Conservation (phyloP, 2,329 filamentous ascomycete genomes). For the Claviceps africana region DNA sequence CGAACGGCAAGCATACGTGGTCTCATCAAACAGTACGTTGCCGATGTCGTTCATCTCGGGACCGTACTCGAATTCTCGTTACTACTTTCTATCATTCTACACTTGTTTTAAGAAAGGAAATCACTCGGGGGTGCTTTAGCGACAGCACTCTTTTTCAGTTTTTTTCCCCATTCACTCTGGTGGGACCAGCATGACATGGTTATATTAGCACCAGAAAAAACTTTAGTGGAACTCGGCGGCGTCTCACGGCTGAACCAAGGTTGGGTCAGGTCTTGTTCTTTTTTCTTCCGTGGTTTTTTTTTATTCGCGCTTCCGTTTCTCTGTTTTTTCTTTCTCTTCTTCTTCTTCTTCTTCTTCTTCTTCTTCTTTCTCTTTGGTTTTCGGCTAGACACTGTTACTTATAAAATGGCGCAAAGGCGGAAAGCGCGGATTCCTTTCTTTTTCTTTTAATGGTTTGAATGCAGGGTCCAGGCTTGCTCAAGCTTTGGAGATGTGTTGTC, state of each 20-base stretch:
- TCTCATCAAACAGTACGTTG: conserved; percentile 4
- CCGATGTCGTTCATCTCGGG: conserved; percentile 2
- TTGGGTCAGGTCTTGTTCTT: not conserved
- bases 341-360: not conserved
- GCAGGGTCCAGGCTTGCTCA: not conserved
- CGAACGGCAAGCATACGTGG: not conserved
- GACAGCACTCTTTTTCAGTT: not conserved
- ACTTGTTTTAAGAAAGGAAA: conserved; percentile 3
- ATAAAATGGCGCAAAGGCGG: conserved; percentile 2
- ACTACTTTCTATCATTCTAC: conserved; percentile 2
- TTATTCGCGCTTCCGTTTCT: not conserved
- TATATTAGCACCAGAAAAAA: not conserved
- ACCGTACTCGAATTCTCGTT: conserved; percentile 8
- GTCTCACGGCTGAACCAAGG: not conserved
- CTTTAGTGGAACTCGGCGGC: not conserved
- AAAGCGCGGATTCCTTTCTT: conserved; percentile 1
- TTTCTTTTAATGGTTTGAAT: not conserved
- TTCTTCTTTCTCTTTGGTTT: not conserved
- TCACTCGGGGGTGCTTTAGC: not conserved
- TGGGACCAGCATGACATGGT: not conserved
- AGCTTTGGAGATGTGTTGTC: not conserved
- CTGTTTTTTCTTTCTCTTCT: not conserved
- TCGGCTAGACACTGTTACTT: conserved; percentile 1
- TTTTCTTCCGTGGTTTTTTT: not conserved
- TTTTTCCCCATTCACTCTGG: not conserved